Evolutionary conservation across 768 basidiomycete genomes (phyloP).

Genomic region (Calocybe gangraenosa): DNA sequence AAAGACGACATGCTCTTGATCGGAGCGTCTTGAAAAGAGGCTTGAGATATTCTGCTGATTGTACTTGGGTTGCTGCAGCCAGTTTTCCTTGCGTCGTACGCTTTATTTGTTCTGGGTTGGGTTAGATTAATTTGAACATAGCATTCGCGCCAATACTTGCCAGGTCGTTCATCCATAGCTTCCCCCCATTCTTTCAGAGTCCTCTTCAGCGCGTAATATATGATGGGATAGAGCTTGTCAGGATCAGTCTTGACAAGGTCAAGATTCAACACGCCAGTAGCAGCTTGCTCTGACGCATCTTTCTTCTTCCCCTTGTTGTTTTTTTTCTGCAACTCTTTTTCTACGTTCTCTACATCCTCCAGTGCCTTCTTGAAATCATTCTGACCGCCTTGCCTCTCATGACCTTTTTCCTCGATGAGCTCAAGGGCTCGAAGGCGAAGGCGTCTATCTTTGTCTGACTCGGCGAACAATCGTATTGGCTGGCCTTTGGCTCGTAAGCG

Average conservation of each 20-base stretch:
- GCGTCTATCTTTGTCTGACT: slow-evolving; percentile 90
- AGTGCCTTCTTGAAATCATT: slow-evolving; percentile 93
- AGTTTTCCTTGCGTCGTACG: slow-evolving; percentile 88
- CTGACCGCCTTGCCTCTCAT: slow-evolving; percentile 76
- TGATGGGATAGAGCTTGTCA: slow-evolving; percentile 93
- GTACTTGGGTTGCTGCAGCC: slow-evolving; percentile 92
- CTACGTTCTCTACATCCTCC: slow-evolving; percentile 82
- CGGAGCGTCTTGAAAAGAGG: slow-evolving; percentile 91
- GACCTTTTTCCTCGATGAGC: slow-evolving; percentile 87
- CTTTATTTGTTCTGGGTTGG: slow-evolving; percentile 67
- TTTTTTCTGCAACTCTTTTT: slow-evolving; percentile 59
- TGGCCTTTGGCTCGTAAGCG: slow-evolving; percentile 89
- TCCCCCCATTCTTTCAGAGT: slow-evolving; percentile 96
- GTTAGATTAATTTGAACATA: not conserved
- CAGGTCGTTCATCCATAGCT: slow-evolving; percentile 90
- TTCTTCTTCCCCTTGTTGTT: slow-evolving; percentile 60
- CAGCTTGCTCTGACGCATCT: slow-evolving; percentile 52
- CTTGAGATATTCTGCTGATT: slow-evolving; percentile 95
- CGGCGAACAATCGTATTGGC: slow-evolving; percentile 92
- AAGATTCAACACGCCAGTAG: slow-evolving; percentile 69
- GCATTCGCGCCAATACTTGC: slow-evolving; percentile 34
- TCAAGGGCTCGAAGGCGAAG: slow-evolving; percentile 89
- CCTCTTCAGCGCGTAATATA: slow-evolving; percentile 92
- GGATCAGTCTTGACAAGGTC: slow-evolving; percentile 83
- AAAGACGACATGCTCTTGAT: slow-evolving; percentile 62